Conservation (phyloP, 768 basidiomycete genomes). For the Russula vinacea region DNA sequence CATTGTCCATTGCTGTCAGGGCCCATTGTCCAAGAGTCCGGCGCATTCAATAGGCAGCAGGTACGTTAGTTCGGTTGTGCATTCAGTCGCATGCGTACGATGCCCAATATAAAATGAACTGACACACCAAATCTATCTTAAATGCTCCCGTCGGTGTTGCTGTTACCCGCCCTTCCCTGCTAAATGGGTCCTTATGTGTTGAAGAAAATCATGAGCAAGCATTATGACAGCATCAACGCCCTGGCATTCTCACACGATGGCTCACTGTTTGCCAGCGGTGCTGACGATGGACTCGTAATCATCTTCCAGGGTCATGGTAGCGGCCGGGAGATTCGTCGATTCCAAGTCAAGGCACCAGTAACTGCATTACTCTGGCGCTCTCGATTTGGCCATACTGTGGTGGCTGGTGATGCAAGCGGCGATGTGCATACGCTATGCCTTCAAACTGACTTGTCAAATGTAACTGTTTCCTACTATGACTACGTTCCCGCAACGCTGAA, state of each 20-base stretch:
- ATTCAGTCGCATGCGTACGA: no score
- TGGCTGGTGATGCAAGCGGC: not conserved
- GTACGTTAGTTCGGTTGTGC: no score
- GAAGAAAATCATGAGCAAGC: no score
- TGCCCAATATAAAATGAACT: no score
- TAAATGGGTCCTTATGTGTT: no score
- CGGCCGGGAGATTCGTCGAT: not conserved
- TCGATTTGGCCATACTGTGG: not conserved
- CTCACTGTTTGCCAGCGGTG: constrained; percentile 3
- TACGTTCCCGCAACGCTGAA: not conserved
- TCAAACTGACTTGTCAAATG: not conserved
- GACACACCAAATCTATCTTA: no score
- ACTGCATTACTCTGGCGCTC: not conserved
- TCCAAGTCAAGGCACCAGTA: constrained; percentile 9
- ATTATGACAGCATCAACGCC: no score
- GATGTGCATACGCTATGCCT: constrained; percentile 1
- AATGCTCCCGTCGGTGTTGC: no score
- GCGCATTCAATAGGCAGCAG: no score
- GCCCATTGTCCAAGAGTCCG: no score
- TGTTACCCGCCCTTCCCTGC: no score
- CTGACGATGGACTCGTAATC: not conserved
- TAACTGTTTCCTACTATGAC: not conserved
- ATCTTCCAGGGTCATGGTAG: constrained; percentile 1
- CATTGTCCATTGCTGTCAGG: no score
- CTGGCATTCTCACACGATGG: constrained; percentile 1